These are phyloP conservation scores for Neonectria punicea DNA, from an alignment of 2,329 filamentous ascomycete genomes.

Conservation along the genomic window DNA sequence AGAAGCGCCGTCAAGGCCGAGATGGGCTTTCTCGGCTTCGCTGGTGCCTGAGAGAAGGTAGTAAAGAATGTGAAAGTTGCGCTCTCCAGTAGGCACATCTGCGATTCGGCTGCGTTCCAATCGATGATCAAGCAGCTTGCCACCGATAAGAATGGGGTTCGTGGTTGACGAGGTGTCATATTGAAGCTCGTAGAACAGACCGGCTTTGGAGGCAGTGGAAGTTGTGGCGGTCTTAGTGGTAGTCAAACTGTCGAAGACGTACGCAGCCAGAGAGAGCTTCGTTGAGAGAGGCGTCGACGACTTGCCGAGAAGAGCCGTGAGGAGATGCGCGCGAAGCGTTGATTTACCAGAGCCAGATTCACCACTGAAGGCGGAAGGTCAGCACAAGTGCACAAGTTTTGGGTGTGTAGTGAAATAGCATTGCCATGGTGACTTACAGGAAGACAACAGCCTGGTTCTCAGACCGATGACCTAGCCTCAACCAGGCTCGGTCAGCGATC, in stretches of 20 bases:
- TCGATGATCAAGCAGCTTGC: constrained; percentile 92
- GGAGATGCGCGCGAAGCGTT: constrained; percentile 87
- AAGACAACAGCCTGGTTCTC: constrained; percentile 96
- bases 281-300: constrained; percentile 92
- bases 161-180: constrained; percentile 90
- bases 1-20: constrained; percentile 68
- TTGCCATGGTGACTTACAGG: constrained; percentile 70
- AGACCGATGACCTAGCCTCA: constrained; percentile 84
- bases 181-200: constrained; percentile 94
- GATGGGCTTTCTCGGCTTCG: constrained; percentile 86
- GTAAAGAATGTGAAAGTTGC: constrained; percentile 96
- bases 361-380: constrained; percentile 67
- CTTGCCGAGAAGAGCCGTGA: constrained; percentile 87
- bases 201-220: constrained; percentile 93
- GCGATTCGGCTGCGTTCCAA: constrained; percentile 92
- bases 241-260: constrained; percentile 94
- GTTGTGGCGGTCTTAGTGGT: constrained; percentile 98
- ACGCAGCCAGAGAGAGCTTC: constrained; percentile 92
- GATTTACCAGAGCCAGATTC: constrained; percentile 98
- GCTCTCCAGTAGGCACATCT: constrained; percentile 92
- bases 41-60: constrained; percentile 95
- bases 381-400: constrained; percentile 32
- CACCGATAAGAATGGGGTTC: constrained; percentile 89
- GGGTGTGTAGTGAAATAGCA: not conserved
- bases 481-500: constrained; percentile 85